Evolutionary conservation across 345 rosid genomes (phyloP).

Genomic region (Hypericum androsaemum): DNA sequence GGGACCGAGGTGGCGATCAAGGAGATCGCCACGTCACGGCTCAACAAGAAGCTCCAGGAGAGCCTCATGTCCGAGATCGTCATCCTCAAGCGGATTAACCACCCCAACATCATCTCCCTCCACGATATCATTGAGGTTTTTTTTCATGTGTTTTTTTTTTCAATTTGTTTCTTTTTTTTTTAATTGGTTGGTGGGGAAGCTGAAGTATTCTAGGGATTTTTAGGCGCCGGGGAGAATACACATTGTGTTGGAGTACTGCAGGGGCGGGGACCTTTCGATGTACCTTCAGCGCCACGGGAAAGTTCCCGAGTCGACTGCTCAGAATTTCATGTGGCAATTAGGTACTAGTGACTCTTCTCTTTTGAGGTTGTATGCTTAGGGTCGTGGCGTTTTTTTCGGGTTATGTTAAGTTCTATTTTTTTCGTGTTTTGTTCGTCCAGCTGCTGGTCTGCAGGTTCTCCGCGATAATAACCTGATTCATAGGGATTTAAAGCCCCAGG

Average conservation of each 20-base stretch:
- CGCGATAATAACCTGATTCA: conserved; percentile 91
- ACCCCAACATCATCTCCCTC: conserved; percentile 80
- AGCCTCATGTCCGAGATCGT: conserved; percentile 88
- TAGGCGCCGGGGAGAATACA: conserved; percentile 83
- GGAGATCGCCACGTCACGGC: conserved; percentile 61
- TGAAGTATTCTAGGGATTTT: too few species aligned
- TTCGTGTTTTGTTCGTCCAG: conserved; percentile 28
- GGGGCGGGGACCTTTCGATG: conserved; percentile 87
- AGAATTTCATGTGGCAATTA: conserved; percentile 89
- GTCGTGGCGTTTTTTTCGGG: conserved; percentile 16
- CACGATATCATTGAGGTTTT: conserved; percentile 84
- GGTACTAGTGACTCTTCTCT: conserved; percentile 29
- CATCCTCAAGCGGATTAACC: conserved; percentile 58
- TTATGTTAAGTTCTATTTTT: conserved; percentile 1
- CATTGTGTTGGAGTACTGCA: conserved; percentile 83
- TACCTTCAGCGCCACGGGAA: conserved; percentile 63
- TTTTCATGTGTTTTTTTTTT: neutral
- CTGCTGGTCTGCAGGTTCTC: conserved; percentile 73
- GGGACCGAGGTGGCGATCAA: conserved; percentile 94
- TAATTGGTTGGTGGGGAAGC: neutral
- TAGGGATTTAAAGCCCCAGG: conserved; percentile 98
- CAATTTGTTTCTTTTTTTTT: too few species aligned
- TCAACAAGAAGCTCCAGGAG: conserved; percentile 76
- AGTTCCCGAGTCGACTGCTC: conserved; percentile 71
- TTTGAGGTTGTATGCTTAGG: neutral